phyloP scores from a whole-genome alignment of 192 early-diverging fungal species.

The Coemansia sp. region DNA sequence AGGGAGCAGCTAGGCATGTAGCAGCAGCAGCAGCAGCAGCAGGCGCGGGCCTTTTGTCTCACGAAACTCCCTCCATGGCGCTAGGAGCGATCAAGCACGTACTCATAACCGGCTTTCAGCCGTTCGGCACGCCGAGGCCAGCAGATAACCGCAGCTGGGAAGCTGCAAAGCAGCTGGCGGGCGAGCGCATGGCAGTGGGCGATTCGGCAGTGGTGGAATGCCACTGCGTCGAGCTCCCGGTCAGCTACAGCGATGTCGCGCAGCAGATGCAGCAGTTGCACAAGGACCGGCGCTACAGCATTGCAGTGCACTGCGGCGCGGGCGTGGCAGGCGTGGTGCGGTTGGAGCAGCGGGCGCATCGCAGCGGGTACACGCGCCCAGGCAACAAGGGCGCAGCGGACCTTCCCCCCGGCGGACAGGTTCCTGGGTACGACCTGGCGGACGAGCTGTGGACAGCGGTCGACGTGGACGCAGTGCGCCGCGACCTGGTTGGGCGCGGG shows the following conservation, averaged over 20 bases:
- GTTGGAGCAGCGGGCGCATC: conserved; percentile 50
- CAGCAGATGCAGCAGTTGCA: conserved; percentile 43
- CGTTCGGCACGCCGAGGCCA: conserved; percentile 42
- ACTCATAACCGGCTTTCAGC: conserved; percentile 47
- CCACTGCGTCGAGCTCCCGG: conserved; percentile 50
- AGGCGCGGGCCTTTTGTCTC: too few species aligned
- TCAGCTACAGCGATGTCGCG: conserved; percentile 52
- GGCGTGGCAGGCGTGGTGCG: conserved; percentile 33
- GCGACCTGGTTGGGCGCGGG: conserved; percentile 22
- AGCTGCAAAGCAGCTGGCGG: conserved; percentile 21
- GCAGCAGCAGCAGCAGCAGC: too few species aligned
- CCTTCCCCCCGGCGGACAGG: conserved; percentile 16
- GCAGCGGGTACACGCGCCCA: conserved; percentile 42
- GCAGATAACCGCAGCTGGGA: conserved; percentile 49
- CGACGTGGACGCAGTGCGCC: conserved; percentile 28
- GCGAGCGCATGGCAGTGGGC: conserved; percentile 1
- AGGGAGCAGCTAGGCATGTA: too few species aligned
- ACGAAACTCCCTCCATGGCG: too few species aligned
- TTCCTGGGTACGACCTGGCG: conserved; percentile 26
- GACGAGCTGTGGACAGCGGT: conserved; percentile 34
- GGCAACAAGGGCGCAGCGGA: conserved; percentile 46
- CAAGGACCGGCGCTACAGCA: conserved; percentile 25
- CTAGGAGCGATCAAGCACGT: conserved; percentile 16
- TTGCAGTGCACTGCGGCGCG: conserved; percentile 54
- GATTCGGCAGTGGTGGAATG: conserved; percentile 8